Conservation (phyloP, 2,329 filamentous ascomycete genomes). For the Apiospora hydei region DNA sequence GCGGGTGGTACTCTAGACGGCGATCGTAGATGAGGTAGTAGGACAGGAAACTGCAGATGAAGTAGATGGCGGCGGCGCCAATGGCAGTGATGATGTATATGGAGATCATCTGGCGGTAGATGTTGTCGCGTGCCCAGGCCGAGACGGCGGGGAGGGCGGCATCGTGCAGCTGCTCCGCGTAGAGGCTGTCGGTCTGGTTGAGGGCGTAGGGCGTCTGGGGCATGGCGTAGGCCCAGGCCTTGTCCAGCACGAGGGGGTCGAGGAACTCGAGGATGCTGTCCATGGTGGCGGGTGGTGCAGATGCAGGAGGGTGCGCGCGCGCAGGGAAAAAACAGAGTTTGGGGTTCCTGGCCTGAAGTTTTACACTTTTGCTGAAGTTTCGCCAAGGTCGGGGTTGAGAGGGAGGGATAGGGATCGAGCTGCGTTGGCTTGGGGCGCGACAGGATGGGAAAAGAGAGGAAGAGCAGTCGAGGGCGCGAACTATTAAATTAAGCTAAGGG, state of each 20-base stretch:
- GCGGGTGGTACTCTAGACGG: conserved; percentile 54
- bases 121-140: conserved; percentile 49
- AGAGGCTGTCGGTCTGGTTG: conserved; percentile 26
- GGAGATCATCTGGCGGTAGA: conserved; percentile 48
- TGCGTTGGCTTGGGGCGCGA: not conserved
- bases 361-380: conserved; percentile 15
- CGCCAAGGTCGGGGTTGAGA: not conserved
- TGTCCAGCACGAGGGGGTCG: conserved; percentile 50
- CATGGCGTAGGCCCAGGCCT: conserved; percentile 48
- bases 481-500: conserved; percentile 14
- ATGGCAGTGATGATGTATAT: conserved; percentile 48
- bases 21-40: conserved; percentile 71
- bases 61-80: conserved; percentile 59
- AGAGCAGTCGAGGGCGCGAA: not conserved
- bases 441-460: not conserved
- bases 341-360: conserved; percentile 16
- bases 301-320: not conserved
- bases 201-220: conserved; percentile 36
- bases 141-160: conserved; percentile 33
- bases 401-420: conserved; percentile 10
- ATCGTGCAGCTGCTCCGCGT: conserved; percentile 28
- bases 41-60: conserved; percentile 72
- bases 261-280: conserved; percentile 50
- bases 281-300: conserved; percentile 38
- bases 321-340: conserved; percentile 13